Evolutionary conservation across 2,329 filamentous ascomycete species (phyloP).

Genomic region (Exophiala xenobiotica): DNA sequence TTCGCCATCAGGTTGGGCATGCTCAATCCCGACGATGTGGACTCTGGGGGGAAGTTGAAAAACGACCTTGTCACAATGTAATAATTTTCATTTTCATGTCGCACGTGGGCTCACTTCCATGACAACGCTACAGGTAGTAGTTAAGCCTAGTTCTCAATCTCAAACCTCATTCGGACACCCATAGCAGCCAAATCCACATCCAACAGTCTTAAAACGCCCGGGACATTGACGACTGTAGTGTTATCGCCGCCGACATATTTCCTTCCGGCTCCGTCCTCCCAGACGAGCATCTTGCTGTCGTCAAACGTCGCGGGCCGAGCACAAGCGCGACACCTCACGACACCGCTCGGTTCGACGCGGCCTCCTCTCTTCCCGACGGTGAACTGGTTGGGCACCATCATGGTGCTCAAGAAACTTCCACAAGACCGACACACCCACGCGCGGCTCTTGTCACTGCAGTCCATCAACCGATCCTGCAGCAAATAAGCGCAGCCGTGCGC

Average conservation of each 20-base stretch:
- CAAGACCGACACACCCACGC: constrained; percentile 88
- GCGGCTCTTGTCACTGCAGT: constrained; percentile 90
- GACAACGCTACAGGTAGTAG: neutral
- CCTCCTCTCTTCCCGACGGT: constrained; percentile 40
- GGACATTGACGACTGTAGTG: constrained; percentile 87
- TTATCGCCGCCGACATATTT: constrained; percentile 87
- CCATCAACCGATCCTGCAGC: constrained; percentile 91
- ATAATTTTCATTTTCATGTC: neutral
- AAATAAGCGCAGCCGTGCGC: constrained; percentile 95
- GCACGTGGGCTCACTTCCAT: neutral
- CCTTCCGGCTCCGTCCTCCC: constrained; percentile 86
- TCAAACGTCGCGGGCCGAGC: constrained; percentile 62
- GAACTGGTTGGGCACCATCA: constrained; percentile 49
- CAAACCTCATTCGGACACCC: constrained; percentile 93
- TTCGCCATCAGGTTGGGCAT: constrained; percentile 42
- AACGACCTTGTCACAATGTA: constrained; percentile 24
- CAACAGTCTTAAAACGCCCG: constrained; percentile 86
- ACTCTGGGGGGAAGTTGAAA: neutral
- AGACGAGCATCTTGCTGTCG: constrained; percentile 69
- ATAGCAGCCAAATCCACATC: constrained; percentile 95
- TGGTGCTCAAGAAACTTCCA: constrained; percentile 85
- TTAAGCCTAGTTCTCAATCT: constrained; percentile 57
- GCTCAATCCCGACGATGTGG: constrained; percentile 27
- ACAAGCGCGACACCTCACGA: constrained; percentile 77
- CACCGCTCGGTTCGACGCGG: constrained; percentile 45